Evolutionary conservation across 768 basidiomycete genomes (phyloP).

Genomic region (Harrya chromipes): DNA sequence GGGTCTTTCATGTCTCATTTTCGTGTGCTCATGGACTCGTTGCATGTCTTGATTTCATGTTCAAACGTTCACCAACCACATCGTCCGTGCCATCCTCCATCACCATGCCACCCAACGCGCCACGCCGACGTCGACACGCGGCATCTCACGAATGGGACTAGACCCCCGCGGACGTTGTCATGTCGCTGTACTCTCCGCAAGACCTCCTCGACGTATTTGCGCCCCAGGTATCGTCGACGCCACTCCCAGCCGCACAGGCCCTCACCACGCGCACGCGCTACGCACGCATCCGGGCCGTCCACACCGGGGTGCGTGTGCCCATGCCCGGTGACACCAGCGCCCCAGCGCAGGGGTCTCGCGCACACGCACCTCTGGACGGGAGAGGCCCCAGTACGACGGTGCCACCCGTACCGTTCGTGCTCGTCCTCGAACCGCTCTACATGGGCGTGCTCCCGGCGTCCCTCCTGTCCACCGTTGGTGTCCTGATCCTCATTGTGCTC

Average conservation of each 20-base stretch:
- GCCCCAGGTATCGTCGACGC: constrained; percentile 5
- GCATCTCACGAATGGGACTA: constrained; percentile 19
- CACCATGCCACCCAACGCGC: no score
- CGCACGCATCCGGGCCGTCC: constrained; percentile 54
- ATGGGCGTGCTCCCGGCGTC: constrained; percentile 59
- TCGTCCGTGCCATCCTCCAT: no score
- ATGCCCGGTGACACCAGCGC: background rate
- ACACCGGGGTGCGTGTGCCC: constrained; percentile 43
- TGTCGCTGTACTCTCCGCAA: constrained; percentile 38
- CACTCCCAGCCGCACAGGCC: background rate
- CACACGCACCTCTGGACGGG: no score
- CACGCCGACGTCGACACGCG: no score
- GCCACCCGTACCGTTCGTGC: constrained; percentile 46
- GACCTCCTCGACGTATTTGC: constrained; percentile 22
- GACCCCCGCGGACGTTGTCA: constrained; percentile 44
- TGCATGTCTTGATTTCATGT: no score
- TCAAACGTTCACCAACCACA: no score
- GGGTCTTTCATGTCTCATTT: background rate
- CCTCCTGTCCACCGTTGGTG: constrained; percentile 34
- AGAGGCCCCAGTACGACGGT: no score
- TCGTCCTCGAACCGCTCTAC: constrained; percentile 58
- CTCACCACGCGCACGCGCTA: constrained; percentile 43
- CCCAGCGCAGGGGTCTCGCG: no score
- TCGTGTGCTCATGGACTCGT: no score
- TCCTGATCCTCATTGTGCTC: constrained; percentile 29